phyloP scores from a whole-genome alignment of 78 protist genomes.

The Paratrimastix pyriformis region DNA sequence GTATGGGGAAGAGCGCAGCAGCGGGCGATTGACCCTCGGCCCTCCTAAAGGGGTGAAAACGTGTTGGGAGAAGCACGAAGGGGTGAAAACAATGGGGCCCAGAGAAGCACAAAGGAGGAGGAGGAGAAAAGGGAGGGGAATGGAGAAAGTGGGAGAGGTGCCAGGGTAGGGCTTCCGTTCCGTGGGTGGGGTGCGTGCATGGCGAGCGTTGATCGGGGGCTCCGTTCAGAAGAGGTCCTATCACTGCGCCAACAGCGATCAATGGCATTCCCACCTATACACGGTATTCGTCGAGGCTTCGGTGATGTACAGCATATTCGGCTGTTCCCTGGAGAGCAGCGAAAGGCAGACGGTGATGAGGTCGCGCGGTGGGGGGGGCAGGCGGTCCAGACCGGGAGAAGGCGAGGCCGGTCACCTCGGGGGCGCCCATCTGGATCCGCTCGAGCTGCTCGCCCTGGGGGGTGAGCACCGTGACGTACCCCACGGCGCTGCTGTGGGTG shows the following conservation, averaged over 20 bases:
- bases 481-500: background rate
- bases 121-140: no score
- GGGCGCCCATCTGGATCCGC: background rate
- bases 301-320: background rate
- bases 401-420: background rate
- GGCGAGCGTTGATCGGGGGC: no score
- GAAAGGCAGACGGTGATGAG: background rate
- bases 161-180: no score
- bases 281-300: conserved; percentile 4
- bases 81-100: no score
- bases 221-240: no score
- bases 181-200: no score
- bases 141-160: no score
- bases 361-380: background rate
- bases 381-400: background rate
- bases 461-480: background rate
- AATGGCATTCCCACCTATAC: background rate
- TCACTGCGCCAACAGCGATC: background rate
- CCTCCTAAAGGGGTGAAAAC: no score
- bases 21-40: no score
- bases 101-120: no score
- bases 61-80: no score
- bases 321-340: background rate
- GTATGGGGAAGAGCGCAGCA: no score
- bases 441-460: background rate